phyloP scores from a whole-genome alignment of 768 basidiomycete genomes.

The Mycena venus region DNA sequence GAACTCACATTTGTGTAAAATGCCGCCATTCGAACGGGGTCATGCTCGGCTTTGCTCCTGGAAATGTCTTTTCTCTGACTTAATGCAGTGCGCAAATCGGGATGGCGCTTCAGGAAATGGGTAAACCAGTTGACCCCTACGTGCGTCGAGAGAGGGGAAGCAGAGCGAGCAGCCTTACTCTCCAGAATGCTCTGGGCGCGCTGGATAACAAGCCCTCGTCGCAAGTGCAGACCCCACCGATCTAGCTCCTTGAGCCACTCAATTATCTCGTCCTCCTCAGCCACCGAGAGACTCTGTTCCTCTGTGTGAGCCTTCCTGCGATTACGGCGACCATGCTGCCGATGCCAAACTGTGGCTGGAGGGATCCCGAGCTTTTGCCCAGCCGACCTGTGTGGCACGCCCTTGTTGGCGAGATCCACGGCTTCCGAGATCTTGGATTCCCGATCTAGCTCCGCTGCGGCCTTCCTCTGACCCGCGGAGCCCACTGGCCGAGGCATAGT shows the following conservation, averaged over 20 bases:
- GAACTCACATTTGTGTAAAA: constrained; percentile 17
- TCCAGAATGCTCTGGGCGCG: background rate
- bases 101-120: background rate
- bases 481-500: too few relatives aligned
- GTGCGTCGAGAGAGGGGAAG: background rate
- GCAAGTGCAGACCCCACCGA: background rate
- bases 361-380: background rate
- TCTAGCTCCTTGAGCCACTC: background rate
- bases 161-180: background rate
- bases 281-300: background rate
- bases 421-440: too few relatives aligned
- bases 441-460: too few relatives aligned
- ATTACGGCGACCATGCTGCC: background rate
- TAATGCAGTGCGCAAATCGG: constrained; percentile 9
- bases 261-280: constrained; percentile 2
- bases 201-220: background rate
- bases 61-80: constrained; percentile 12
- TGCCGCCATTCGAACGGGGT: background rate
- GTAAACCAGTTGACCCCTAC: constrained; percentile 13
- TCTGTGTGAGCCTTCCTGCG: background rate
- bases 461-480: too few relatives aligned
- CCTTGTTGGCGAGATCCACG: too few relatives aligned
- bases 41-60: background rate
- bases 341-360: background rate
- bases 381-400: background rate